Evolutionary conservation across 106 monocot genomes (phyloP).

Genomic region (Triglochin maritima): DNA sequence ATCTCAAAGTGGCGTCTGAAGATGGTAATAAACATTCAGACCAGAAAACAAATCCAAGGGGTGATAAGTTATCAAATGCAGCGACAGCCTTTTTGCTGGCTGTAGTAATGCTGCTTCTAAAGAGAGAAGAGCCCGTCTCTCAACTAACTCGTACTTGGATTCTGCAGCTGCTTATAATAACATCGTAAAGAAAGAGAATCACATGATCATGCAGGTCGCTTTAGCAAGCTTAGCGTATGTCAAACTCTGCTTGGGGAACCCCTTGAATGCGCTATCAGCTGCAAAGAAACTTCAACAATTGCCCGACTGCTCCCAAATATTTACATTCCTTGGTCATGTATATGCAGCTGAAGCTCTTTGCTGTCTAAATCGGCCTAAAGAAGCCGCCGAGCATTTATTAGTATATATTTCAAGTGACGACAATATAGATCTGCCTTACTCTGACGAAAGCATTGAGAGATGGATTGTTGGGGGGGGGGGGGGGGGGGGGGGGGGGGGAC

Average conservation of each 20-base stretch:
- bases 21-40: conserved; percentile 15
- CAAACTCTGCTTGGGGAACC: conserved; percentile 57
- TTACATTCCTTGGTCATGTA: conserved; percentile 46
- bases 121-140: conserved; percentile 27
- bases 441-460: conserved; percentile 44
- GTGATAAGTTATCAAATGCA: conserved; percentile 27
- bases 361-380: conserved; percentile 44
- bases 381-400: conserved; percentile 59
- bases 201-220: conserved; percentile 49
- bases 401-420: conserved; percentile 30
- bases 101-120: conserved; percentile 40
- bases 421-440: conserved; percentile 39
- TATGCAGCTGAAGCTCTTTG: conserved; percentile 96
- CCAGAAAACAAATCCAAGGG: conserved; percentile 16
- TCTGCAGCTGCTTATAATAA: conserved; percentile 41
- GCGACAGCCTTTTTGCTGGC: not conserved
- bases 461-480: no score
- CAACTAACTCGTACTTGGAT: conserved; percentile 30
- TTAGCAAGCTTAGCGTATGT: conserved; percentile 71
- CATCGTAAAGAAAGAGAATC: conserved; percentile 47
- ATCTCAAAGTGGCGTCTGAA: conserved; percentile 1
- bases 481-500: conserved; percentile 35
- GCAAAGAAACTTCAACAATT: conserved; percentile 47
- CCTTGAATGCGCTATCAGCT: conserved; percentile 41
- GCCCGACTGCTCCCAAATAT: conserved; percentile 53